Base-by-base conservation (phyloP, 2,329 filamentous ascomycete genomes). In the Trichoderma sp. region DNA sequence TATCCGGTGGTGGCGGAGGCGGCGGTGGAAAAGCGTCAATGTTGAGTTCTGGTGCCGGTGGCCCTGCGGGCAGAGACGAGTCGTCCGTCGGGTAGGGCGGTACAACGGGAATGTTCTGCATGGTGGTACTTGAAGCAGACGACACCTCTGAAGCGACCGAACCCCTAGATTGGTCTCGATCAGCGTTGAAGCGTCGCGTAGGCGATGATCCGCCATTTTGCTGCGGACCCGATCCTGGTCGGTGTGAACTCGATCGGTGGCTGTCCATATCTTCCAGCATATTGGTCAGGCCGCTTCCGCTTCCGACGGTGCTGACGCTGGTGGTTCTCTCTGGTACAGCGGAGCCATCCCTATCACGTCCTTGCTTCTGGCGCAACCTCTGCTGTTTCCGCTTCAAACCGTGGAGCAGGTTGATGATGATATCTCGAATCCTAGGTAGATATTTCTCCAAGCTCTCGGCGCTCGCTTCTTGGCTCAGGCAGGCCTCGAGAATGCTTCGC, bases 361-460 rank as follows among this genome's bases (percentile, higher is more conserved):
- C 83, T 79, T 92, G 89, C 78, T 89, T 91, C 80, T 92, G 91
- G 33, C 91, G 87, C 80, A 99, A 85, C 80, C 95, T 94, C 81
- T 97, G 95, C 83, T 99, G 97, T 84, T 99, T 99, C 84, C 96
- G 93, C 87, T 99, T 99, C 78, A 99, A 86, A 3, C 97, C 97
- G 83, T 99, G 97, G 9, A 99, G 89, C 35, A 99, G 88, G 82
- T 97, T 98, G 84, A 99, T 98, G 82, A 99, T 99, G 81, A 99
- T 99, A 84, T 99, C 97, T 80, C 97, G 92, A 83, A 99, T 99
- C 76, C 94, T 91, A 1, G 97, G 97, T 38, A 99, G 87, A 83
- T 97, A 99, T 83, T 93, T 94, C 83, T 99, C 97, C 76, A 99
- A 88, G 83, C 95, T 98, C 82, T 97, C 93, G 67, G 95, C 92